A percentile compares a stretch with the other conserved stretches of the same genome.
Evolutionary conservation across 2,329 filamentous ascomycete genomes (phyloP).

Genomic region (Hyphodiscus sp.): DNA sequence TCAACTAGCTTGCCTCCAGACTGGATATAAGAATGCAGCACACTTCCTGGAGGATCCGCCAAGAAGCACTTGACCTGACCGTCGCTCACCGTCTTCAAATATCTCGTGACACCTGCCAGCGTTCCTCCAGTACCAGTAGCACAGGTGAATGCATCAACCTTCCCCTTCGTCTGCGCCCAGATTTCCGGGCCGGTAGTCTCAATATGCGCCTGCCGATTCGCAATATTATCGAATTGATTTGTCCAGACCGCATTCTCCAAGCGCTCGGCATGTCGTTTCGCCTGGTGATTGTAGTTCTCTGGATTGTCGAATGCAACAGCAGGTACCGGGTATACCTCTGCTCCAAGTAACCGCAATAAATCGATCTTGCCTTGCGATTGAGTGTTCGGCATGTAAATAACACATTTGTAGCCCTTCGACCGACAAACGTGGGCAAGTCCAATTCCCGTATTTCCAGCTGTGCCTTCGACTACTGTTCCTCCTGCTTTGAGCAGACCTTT

Average conservation of each 20-base stretch:
- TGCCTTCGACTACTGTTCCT: constrained; percentile 94
- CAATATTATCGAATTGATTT: constrained; percentile 96
- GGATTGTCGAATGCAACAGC: constrained; percentile 94
- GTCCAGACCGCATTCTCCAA: constrained; percentile 94
- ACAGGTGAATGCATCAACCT: constrained; percentile 90
- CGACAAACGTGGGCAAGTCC: constrained; percentile 95
- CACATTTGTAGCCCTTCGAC: constrained; percentile 83
- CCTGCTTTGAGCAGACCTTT: constrained; percentile 74
- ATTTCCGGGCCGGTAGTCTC: constrained; percentile 98
- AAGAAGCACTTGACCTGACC: constrained; percentile 82
- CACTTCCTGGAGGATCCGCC: constrained; percentile 88
- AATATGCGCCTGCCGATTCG: constrained; percentile 88
- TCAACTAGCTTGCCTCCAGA: constrained; percentile 81
- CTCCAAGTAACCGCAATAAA: constrained; percentile 80
- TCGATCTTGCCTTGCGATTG: constrained; percentile 98
- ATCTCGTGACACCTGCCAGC: constrained; percentile 80
- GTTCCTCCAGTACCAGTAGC: constrained; percentile 91
- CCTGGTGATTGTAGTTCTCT: constrained; percentile 97
- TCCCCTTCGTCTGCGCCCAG: constrained; percentile 83
- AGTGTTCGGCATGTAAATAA: constrained; percentile 99
- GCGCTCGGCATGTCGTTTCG: constrained; percentile 76
- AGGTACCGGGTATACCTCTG: constrained; percentile 92
- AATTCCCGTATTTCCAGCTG: constrained; percentile 96
- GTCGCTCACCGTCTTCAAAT: constrained; percentile 74
- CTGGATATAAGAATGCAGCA: constrained; percentile 85